phyloP scores from a whole-genome alignment of 1,284 basidiomycete species.

The Ustilago vetiveriae region DNA sequence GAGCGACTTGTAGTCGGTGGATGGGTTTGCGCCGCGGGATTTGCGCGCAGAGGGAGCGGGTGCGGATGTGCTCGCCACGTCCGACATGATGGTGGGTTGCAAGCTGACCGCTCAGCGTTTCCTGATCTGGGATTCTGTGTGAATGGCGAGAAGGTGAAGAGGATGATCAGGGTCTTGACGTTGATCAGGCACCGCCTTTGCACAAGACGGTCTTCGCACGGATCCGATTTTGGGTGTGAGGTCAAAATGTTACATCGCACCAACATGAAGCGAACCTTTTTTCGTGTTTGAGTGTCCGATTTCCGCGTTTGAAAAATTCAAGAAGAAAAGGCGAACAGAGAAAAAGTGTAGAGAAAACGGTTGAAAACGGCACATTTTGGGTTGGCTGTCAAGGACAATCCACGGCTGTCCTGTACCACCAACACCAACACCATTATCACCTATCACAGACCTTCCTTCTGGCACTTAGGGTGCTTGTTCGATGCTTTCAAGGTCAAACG shows the following conservation, averaged over 20 bases:
- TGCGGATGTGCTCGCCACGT: slow-evolving; percentile 12
- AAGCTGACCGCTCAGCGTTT: no score
- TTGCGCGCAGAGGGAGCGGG: slow-evolving; percentile 10
- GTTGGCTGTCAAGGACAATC: slow-evolving; percentile 10
- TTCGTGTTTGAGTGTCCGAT: no score
- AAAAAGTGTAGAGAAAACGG: slow-evolving; percentile 8
- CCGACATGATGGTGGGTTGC: slow-evolving; percentile 15
- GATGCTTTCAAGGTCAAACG: slow-evolving; percentile 19
- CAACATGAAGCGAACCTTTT: no score
- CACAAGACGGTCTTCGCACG: slow-evolving; percentile 4
- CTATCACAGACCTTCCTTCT: background rate
- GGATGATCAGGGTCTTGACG: slow-evolving; percentile 4
- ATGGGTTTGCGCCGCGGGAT: slow-evolving; percentile 43
- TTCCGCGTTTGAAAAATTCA: no score
- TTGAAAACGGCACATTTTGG: slow-evolving; percentile 14
- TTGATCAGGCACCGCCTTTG: no score
- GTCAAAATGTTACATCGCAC: slow-evolving; percentile 28
- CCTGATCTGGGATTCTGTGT: no score
- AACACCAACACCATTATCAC: background rate
- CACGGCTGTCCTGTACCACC: background rate
- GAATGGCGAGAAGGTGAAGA: background rate
- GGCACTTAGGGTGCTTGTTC: slow-evolving; percentile 8
- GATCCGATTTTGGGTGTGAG: slow-evolving; percentile 11
- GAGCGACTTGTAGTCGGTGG: slow-evolving; percentile 46
- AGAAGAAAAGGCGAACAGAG: slow-evolving; percentile 2